Evolutionary conservation across 208 protist species (phyloP), one percentile per base, ranked within the genome.

Genomic region (Plasmodiophora brassicae): DNA sequence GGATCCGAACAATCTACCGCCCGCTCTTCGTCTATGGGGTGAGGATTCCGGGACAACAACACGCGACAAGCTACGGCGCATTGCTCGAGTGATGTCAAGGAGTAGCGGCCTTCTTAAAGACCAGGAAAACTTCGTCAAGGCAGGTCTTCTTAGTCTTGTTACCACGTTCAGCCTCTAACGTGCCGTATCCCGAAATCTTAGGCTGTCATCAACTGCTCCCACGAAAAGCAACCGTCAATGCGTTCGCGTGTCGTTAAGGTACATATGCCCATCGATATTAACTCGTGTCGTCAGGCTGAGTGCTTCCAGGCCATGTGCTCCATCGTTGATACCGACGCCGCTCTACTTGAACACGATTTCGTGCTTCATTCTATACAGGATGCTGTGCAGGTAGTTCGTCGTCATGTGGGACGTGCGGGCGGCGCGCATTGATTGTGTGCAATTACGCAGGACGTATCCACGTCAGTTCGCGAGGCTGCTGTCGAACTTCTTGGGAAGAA

Each of bases 401-500:
- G 25, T 32, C 65, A 38, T 5, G 14, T 78, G 32, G 50, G 50
- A 57, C 41, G 20, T 78, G n/a, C n/a, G n/a, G n/a, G n/a, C n/a
- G n/a, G n/a, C n/a, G n/a, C n/a, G n/a, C n/a, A n/a, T n/a, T n/a
- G n/a, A n/a, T n/a, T n/a, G n/a, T n/a, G n/a, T n/a, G n/a, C n/a
- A n/a, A n/a, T n/a, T n/a, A n/a, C n/a, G n/a, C n/a, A 78, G 65
- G 65, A 78, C n/a, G 41, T 14, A 78, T n/a, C 65, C 20, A 38
- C 65, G 10, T 78, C 65, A 44, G 65, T 78, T 78, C 5, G 65
- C 32, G 65, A 78, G 41, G 65, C 65, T 78, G 65, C 65, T 36
- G n/a, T 78, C 41, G 65, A 78, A 32, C 65, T 78, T 78, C 65
- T 78, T 32, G 65, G 65, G 41, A 78, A 78, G n/a, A 78, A 78